Base-by-base conservation (phyloP, 495 filamentous ascomycete species). In the Bathelium albidoporum region DNA sequence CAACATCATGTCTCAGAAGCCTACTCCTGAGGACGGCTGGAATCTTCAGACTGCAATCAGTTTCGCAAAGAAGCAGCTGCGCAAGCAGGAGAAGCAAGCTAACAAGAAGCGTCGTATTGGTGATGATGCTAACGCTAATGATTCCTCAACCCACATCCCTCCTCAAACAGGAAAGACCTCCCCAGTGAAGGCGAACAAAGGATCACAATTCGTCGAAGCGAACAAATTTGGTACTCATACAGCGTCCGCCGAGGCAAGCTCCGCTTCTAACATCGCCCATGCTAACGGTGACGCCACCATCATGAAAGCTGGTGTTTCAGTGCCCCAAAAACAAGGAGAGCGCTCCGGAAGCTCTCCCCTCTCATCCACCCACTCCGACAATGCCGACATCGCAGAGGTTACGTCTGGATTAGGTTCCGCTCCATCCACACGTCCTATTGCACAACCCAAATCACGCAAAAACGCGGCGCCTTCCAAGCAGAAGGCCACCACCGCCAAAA, bases 11-110 rank as follows among this genome's bases (percentile, higher is more conserved):
- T 53, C 64, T 12, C 64, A 73, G 55, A 68, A 34, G 4, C 63
- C 67, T 9, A 71, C 70, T 11, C 16, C 61, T 16, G 58, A 60
- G 36, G 62, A 75, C 32, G 65, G 63, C 1, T 16, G 24, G 14
- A 60, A 60, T 12, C 73, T 75, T 55, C 67, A 69, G 29, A 49
- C 24, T 11, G 68, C 64, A 61, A 73, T 75, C 45, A 70, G 64
- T 39, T 22, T 28, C 7, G 65, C 62, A 3, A 73, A 75, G 61
- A 69, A 68, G 60, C 69, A 67, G 36, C 52, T 68, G 5, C 26
- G 32, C 58, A 59, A 68, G 10, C 64, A 59, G 59, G 62, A 67
- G 59, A 60, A 63, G 20, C 49, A 64, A 20, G 39, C 53, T 26
- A 53, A 52, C 61, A 64, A 32, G 26, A 22, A 59, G 53, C 59